phyloP scores from a whole-genome alignment of 2,329 filamentous ascomycete genomes.

The Aspergillus felis region DNA sequence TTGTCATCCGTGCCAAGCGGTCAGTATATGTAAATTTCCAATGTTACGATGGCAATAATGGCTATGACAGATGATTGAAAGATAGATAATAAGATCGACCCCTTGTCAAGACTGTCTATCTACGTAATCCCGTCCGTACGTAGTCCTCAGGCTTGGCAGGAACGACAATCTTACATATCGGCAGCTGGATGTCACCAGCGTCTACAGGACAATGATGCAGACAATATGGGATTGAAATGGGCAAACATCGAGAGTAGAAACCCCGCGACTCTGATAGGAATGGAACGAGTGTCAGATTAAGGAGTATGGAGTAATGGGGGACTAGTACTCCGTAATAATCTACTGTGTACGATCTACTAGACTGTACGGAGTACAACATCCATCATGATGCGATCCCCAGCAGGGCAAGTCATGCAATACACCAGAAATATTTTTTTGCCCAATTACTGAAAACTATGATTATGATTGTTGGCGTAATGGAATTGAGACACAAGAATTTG shows the following conservation, averaged over 20 bases:
- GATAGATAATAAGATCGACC: not conserved
- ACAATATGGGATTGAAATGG: not conserved
- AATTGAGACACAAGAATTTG: not conserved
- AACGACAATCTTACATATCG: not conserved
- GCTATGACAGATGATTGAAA: not conserved
- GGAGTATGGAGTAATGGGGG: not conserved
- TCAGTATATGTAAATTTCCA: not conserved
- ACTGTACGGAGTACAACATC: too few species aligned
- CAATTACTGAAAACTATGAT: not conserved
- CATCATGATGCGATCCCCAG: too few species aligned
- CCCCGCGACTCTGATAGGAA: not conserved
- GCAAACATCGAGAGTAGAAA: too few species aligned
- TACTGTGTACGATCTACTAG: too few species aligned
- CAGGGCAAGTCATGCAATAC: too few species aligned
- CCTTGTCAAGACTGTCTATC: not conserved
- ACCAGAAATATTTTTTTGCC: not conserved
- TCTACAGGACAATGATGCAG: not conserved
- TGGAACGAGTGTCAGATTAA: not conserved
- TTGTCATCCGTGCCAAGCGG: not conserved
- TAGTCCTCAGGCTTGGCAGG: not conserved
- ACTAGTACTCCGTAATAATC: too few species aligned
- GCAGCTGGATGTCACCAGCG: not conserved
- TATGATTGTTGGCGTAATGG: not conserved
- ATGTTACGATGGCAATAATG: not conserved
- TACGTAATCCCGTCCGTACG: too few species aligned